Conservation (phyloP, 2,329 filamentous ascomycete species). For the Nemania sp. region DNA sequence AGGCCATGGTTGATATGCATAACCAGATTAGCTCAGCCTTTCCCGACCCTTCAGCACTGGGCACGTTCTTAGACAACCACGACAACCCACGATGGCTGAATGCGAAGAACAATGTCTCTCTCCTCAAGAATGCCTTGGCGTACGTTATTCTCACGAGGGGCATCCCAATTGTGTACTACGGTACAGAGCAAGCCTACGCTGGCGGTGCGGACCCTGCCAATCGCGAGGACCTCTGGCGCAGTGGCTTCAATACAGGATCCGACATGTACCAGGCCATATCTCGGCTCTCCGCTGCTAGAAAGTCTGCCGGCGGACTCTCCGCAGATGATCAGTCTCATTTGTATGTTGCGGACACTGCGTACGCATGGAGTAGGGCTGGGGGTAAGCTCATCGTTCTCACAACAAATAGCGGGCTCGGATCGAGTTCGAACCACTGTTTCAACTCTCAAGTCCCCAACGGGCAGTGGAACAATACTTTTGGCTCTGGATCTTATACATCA, state of each 20-base stretch:
- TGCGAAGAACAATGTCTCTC: constrained; percentile 8
- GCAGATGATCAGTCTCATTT: constrained; percentile 15
- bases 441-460: constrained; percentile 10
- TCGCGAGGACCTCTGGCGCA: constrained; percentile 22
- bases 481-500: constrained; percentile 4
- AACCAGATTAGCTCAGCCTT: constrained; percentile 37
- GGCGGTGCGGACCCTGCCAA: constrained; percentile 18
- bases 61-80: constrained; percentile 22
- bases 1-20: constrained; percentile 45
- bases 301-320: constrained; percentile 16
- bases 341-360: constrained; percentile 18
- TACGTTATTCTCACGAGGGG: constrained; percentile 17
- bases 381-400: constrained; percentile 17
- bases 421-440: constrained; percentile 5
- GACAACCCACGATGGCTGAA: constrained; percentile 19
- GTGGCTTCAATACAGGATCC: constrained; percentile 6
- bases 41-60: constrained; percentile 15
- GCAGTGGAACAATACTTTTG: constrained; percentile 14
- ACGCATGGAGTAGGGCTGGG: constrained; percentile 19
- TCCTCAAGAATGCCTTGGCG: constrained; percentile 16
- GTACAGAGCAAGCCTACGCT: constrained; percentile 14
- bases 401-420: constrained; percentile 12
- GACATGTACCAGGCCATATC: constrained; percentile 15
- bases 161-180: constrained; percentile 20
- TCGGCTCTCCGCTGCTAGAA: constrained; percentile 9